Percentiles rank a stretch among this genome's conserved stretches.
phyloP scores from a whole-genome alignment of 2,329 filamentous ascomycete genomes.

The Fusarium sp. region DNA sequence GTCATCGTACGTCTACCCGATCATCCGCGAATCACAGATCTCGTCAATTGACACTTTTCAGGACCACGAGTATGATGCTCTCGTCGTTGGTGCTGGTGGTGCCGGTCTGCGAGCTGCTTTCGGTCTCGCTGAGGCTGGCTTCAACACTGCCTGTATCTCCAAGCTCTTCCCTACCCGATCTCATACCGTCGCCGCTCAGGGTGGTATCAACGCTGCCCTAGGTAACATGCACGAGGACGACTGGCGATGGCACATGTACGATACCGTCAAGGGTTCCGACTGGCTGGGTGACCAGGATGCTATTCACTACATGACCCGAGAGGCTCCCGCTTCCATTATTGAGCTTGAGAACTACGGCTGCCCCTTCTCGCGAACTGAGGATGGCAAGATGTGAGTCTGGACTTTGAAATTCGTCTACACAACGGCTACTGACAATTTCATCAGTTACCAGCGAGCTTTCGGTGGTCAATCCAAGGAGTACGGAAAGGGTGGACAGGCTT shows the following conservation, averaged over 20 bases:
- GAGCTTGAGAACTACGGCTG: constrained; percentile 98
- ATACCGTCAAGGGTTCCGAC: constrained; percentile 97
- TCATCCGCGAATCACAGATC: neutral
- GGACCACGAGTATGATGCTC: constrained; percentile 98
- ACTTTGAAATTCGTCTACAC: neutral
- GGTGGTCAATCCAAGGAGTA: constrained; percentile 96
- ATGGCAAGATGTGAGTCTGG: constrained; percentile 83
- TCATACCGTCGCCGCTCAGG: constrained; percentile 84
- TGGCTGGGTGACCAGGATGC: constrained; percentile 98
- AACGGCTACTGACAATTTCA: constrained; percentile 28
- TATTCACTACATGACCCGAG: constrained; percentile 98
- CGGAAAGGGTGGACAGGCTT: constrained; percentile 97
- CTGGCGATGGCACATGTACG: constrained; percentile 99
- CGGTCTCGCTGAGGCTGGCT: constrained; percentile 86
- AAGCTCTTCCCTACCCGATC: constrained; percentile 88
- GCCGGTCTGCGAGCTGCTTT: constrained; percentile 84
- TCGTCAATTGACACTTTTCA: constrained; percentile 50
- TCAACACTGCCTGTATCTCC: constrained; percentile 88
- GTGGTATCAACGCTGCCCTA: constrained; percentile 87
- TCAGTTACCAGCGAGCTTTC: constrained; percentile 94
- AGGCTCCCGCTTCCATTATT: constrained; percentile 89
- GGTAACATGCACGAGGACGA: constrained; percentile 98
- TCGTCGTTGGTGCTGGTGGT: constrained; percentile 89
- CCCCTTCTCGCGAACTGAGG: constrained; percentile 95
- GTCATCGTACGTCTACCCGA: constrained; percentile 76